Evolutionary conservation across 73 alveolate genomes (phyloP).

Genomic region (Paramecium sexaurelia): DNA sequence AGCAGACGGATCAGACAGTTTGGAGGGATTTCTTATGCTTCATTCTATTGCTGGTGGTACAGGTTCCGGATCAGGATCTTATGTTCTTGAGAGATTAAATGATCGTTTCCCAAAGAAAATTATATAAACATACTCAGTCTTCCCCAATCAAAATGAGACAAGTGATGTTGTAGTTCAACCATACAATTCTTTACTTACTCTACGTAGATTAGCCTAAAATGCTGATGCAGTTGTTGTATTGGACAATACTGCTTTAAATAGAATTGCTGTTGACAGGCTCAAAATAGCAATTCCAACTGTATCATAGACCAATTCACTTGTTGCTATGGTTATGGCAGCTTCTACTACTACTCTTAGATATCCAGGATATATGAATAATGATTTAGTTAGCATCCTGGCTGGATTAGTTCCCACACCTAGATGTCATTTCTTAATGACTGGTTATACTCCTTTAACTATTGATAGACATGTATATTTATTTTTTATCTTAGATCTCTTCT

Average conservation of each 20-base stretch:
- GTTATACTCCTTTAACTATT: slow-evolving; percentile 98
- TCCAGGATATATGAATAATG: slow-evolving; percentile 99
- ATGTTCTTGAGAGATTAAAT: slow-evolving; percentile 94
- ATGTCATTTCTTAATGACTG: slow-evolving; percentile 99
- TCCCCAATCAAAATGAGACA: slow-evolving; percentile 90
- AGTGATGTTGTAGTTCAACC: slow-evolving; percentile 99
- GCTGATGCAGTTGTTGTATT: slow-evolving; percentile 98
- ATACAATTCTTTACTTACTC: slow-evolving; percentile 86
- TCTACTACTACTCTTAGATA: slow-evolving; percentile 99
- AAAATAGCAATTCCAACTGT: slow-evolving; percentile 92
- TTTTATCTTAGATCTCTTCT: slow-evolving; percentile 70
- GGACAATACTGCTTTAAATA: slow-evolving; percentile 97
- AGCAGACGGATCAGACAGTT: slow-evolving; percentile 98
- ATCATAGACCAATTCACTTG: slow-evolving; percentile 95
- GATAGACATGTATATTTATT: slow-evolving; percentile 77
- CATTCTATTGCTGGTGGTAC: slow-evolving; percentile 99
- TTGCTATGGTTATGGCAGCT: slow-evolving; percentile 98
- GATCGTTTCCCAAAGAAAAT: slow-evolving; percentile 96
- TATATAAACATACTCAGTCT: slow-evolving; percentile 92
- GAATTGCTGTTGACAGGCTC: slow-evolving; percentile 97
- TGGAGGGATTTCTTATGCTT: slow-evolving; percentile 91
- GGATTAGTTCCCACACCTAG: slow-evolving; percentile 98
- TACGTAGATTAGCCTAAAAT: slow-evolving; percentile 86
- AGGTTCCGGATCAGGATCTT: slow-evolving; percentile 99
- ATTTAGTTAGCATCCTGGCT: slow-evolving; percentile 97